phyloP scores from a whole-genome alignment of 352 stramenopile genomes.

The Globisporangium nunn region DNA sequence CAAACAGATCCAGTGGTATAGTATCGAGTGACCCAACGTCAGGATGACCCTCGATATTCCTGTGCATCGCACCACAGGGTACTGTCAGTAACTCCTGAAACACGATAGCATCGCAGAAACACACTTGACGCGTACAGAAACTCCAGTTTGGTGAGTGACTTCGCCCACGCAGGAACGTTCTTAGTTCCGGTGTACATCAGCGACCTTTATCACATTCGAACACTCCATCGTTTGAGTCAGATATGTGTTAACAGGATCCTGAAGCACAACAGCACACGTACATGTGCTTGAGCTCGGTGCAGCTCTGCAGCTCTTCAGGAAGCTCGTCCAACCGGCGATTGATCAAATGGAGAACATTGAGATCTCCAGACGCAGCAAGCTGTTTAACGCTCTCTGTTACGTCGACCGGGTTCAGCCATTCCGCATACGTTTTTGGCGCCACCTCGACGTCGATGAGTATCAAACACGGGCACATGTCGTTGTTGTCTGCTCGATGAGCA shows the following conservation, averaged over 20 bases:
- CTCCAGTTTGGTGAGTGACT: slow-evolving; percentile 22
- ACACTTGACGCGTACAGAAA: slow-evolving; percentile 26
- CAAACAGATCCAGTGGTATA: slow-evolving; percentile 23
- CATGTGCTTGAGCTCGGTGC: slow-evolving; percentile 29
- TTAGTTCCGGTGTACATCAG: slow-evolving; percentile 24
- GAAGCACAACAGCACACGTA: slow-evolving; percentile 14
- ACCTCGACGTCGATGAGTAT: slow-evolving; percentile 24
- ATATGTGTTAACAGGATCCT: not conserved
- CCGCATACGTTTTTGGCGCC: slow-evolving; percentile 11
- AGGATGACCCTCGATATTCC: slow-evolving; percentile 15
- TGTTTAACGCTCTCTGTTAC: slow-evolving; percentile 18
- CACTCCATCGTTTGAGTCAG: not conserved
- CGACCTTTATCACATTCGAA: slow-evolving; percentile 13
- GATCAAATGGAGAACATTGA: slow-evolving; percentile 32
- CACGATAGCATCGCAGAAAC: not conserved
- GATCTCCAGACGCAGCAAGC: slow-evolving; percentile 19
- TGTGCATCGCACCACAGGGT: slow-evolving; percentile 7
- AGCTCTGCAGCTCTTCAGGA: slow-evolving; percentile 22
- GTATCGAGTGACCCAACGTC: slow-evolving; percentile 11
- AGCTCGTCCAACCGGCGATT: slow-evolving; percentile 19
- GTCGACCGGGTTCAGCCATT: slow-evolving; percentile 20
- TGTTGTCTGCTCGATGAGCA: slow-evolving; percentile 12
- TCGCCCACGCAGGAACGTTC: slow-evolving; percentile 19
- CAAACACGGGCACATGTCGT: slow-evolving; percentile 25
- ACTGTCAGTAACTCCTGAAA: not conserved